These are phyloP conservation scores for Haplosporangium sp. DNA, from an alignment of 371 early-diverging fungal genomes.

Conservation along the genomic window DNA sequence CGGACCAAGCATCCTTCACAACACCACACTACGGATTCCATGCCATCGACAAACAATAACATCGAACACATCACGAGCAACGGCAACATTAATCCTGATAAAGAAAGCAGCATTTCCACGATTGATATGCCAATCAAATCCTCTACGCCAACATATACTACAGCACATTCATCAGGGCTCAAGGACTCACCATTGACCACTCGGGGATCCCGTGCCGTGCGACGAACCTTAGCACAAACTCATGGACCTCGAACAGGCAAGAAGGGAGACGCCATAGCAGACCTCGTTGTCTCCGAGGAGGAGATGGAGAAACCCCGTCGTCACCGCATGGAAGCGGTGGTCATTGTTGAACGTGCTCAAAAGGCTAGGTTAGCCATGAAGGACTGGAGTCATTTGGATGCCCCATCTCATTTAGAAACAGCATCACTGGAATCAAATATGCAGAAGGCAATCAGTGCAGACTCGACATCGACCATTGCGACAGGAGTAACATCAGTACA, in stretches of 20 bases:
- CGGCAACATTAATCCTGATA: too few relatives aligned
- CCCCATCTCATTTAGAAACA: too few relatives aligned
- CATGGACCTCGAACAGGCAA: not conserved
- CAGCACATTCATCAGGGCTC: not conserved
- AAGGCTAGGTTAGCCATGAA: not conserved
- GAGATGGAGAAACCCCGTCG: slow-evolving; percentile 30
- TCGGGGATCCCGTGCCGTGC: slow-evolving; percentile 9
- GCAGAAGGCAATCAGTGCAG: not conserved
- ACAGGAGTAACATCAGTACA: too few relatives aligned
- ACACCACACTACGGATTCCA: too few relatives aligned
- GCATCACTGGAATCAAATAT: not conserved
- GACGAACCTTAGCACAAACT: not conserved
- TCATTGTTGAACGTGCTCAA: not conserved
- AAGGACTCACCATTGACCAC: slow-evolving; percentile 9
- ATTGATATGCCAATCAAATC: not conserved
- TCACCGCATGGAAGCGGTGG: slow-evolving; percentile 10
- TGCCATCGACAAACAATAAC: too few relatives aligned
- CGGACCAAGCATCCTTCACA: too few relatives aligned
- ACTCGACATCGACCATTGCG: too few relatives aligned
- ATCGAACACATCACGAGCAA: too few relatives aligned
- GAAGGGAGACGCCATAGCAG: not conserved
- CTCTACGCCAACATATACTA: not conserved
- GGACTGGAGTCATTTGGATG: not conserved
- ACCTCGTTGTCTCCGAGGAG: not conserved
- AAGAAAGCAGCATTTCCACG: not conserved